These are phyloP conservation scores for Fraxinus pennsylvanica DNA, from an alignment of 257 asterid genomes.

Conservation along the genomic window DNA sequence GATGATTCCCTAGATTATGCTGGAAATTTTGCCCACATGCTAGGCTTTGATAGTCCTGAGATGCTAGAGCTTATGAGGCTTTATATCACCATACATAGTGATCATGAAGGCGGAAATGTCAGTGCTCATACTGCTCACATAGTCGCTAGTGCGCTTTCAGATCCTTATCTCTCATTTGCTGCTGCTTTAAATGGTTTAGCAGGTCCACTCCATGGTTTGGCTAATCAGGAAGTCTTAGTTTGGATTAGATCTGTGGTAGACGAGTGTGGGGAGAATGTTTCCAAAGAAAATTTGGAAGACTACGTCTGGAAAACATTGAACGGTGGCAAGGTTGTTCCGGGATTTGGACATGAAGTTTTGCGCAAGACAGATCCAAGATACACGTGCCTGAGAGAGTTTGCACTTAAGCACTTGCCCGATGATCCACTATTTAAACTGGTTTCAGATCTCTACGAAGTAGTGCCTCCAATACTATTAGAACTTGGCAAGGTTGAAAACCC, in stretches of 20 bases:
- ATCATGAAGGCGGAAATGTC: conserved; percentile 99
- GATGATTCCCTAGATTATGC: conserved; percentile 92
- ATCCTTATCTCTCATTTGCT: conserved; percentile 97
- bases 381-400: conserved; percentile 56
- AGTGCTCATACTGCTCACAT: conserved; percentile 99
- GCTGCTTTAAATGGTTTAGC: conserved; percentile 99
- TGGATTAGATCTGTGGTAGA: conserved; percentile 92
- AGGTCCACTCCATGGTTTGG: conserved; percentile 99
- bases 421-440: conserved; percentile 60
- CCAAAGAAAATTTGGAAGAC: conserved; percentile 76
- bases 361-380: conserved; percentile 61
- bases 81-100: conserved; percentile 95
- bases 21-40: conserved; percentile 91
- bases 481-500: conserved; percentile 77
- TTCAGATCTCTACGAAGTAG: conserved; percentile 52
- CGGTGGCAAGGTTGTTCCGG: conserved; percentile 72
- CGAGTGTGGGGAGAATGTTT: conserved; percentile 87
- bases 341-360: conserved; percentile 58
- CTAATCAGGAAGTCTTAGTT: conserved; percentile 92
- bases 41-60: conserved; percentile 79
- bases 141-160: conserved; percentile 96
- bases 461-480: conserved; percentile 49
- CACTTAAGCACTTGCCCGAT: conserved; percentile 54
- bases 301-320: conserved; percentile 92
- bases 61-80: conserved; percentile 98